Conservation (phyloP, 805 yeast genomes). For the Hanseniaspora osmophila region DNA sequence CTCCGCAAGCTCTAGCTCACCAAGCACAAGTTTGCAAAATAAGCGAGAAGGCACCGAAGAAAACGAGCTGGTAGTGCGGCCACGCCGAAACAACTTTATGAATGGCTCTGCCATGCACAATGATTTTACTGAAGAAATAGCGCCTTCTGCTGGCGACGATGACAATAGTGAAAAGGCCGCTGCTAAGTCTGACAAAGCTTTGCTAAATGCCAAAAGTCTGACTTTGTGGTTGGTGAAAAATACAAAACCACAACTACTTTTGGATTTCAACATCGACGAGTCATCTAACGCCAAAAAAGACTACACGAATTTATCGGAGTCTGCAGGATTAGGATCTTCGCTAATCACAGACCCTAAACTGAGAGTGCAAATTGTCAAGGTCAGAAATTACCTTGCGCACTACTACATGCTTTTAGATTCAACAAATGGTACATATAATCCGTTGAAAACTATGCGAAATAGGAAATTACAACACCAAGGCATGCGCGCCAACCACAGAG, state of each 20-base stretch:
- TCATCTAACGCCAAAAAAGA: neutral
- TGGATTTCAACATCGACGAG: neutral
- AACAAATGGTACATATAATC: conserved; percentile 59
- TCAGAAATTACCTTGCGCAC: conserved; percentile 27
- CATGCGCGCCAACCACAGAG: conserved; percentile 36
- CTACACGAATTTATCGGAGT: neutral
- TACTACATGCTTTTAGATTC: conserved; percentile 37
- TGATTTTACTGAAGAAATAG: too few species aligned
- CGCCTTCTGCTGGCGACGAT: too few species aligned
- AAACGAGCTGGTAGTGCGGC: too few species aligned
- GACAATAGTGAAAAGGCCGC: too few species aligned
- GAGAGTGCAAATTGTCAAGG: conserved; percentile 4
- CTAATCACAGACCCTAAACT: neutral
- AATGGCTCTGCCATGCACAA: too few species aligned
- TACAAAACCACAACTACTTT: neutral
- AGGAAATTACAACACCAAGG: conserved; percentile 36
- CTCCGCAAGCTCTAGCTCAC: too few species aligned
- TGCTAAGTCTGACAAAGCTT: too few species aligned
- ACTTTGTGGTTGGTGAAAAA: conserved; percentile 50
- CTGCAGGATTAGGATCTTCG: neutral
- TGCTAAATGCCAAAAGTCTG: neutral
- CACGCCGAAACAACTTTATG: too few species aligned
- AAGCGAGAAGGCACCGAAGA: too few species aligned
- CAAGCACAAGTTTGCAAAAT: too few species aligned
- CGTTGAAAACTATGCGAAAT: conserved; percentile 69